Evolutionary conservation across 2,329 filamentous ascomycete species (phyloP).

Genomic region (Phialophora expanda): DNA sequence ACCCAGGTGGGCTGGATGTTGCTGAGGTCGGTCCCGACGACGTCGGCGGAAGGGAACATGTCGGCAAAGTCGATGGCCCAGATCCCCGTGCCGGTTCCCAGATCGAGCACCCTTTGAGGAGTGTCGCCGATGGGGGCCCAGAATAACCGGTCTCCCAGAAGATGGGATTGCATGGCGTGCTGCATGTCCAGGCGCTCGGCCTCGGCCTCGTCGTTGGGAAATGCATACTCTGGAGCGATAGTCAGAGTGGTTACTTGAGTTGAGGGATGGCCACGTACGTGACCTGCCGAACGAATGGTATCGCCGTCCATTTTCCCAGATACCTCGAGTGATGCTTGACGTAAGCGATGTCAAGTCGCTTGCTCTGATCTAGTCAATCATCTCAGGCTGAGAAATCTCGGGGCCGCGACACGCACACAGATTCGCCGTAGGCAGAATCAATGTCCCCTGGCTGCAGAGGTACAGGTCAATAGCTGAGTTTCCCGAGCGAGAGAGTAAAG

Average conservation of each 20-base stretch:
- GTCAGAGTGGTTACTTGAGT: background rate
- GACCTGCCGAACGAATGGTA: slow-evolving; percentile 25
- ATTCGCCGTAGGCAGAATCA: slow-evolving; percentile 29
- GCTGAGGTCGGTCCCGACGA: slow-evolving; percentile 40
- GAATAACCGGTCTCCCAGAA: slow-evolving; percentile 46
- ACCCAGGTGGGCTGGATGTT: slow-evolving; percentile 47
- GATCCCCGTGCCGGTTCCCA: slow-evolving; percentile 32
- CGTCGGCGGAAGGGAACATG: slow-evolving; percentile 40
- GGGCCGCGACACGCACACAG: slow-evolving; percentile 10
- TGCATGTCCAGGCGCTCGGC: slow-evolving; percentile 44
- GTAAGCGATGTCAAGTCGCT: slow-evolving; percentile 26
- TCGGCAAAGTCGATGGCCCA: slow-evolving; percentile 42
- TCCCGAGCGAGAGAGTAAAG: background rate
- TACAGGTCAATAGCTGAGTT: background rate
- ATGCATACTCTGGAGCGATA: slow-evolving; percentile 16
- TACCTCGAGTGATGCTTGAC: slow-evolving; percentile 21
- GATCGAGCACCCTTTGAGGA: slow-evolving; percentile 43
- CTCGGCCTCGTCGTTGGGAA: slow-evolving; percentile 51
- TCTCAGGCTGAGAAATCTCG: background rate
- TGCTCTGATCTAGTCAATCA: slow-evolving; percentile 8
- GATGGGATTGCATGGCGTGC: slow-evolving; percentile 40
- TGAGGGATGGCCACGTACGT: slow-evolving; percentile 1
- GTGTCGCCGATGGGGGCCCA: slow-evolving; percentile 45
- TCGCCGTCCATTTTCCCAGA: slow-evolving; percentile 29
- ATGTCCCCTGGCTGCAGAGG: slow-evolving; percentile 9